Evolutionary conservation across 805 yeast species (phyloP), one percentile per base, ranked within the genome.

Genomic region (Schwanniomyces vanrijiae): DNA sequence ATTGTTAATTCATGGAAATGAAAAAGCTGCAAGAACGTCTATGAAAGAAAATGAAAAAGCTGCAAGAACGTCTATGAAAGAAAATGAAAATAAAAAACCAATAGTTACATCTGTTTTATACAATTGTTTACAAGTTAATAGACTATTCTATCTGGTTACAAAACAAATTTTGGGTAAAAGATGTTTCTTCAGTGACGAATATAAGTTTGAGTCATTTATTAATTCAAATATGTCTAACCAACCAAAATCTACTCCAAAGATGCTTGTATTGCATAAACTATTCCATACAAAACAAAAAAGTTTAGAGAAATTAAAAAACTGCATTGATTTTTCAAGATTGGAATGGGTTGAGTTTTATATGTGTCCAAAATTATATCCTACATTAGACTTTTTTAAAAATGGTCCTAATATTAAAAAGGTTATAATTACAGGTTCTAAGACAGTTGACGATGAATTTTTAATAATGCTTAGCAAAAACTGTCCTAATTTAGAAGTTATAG

Each of bases 311-410:
- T 56, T 84, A 7, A 66, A 78, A 2, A 58, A 62, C 16, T 45
- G 55, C 4, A 51, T 75, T 4, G 62, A 77, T 25, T 81, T 83
- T 33, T 70, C 76, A 2, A 68, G 74, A 37, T 61, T 90, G 38
- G 73, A 76, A 53, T 82, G 87, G 86, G 69, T 90, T 25, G 96
- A 90, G 62, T 74, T 90, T 55, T 89, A 86, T 66, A 86, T 91
- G 58, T 90, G 96, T 60, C 92, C 96, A 5, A 75, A 74, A 39
- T 60, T 88, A 25, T 57, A 76, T 6, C 96, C 96, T 3, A 68
- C 73, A 3, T 11, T 46, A 14, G 59, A 62, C 13, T 55, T 73
- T 24, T 62, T 71, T 41, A 47, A 46, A 14, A 47, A 55, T 40
- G 61, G 66, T n/a, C 35, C 46, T 3, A 54, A 59, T 7, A 58